phyloP scores from a whole-genome alignment of 768 basidiomycete genomes.

The Kwoniella sp. region DNA sequence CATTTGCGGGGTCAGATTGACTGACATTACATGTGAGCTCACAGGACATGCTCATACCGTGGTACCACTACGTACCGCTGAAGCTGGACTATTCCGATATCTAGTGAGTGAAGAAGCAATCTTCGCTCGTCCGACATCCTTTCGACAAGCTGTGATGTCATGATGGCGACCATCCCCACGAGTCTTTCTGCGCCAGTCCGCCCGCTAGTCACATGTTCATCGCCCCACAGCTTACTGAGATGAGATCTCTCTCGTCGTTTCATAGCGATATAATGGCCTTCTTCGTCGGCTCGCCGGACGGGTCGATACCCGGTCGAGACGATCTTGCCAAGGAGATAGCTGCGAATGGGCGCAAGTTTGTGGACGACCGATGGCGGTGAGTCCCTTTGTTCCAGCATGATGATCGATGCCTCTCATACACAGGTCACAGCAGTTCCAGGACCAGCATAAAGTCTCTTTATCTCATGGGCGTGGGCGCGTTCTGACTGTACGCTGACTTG shows the following conservation, averaged over 20 bases:
- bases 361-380: slow-evolving; percentile 45
- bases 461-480: too few species aligned
- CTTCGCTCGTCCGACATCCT: neutral
- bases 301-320: slow-evolving; percentile 33
- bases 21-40: neutral
- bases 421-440: too few species aligned
- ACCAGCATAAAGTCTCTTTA: too few species aligned
- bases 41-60: slow-evolving; percentile 46
- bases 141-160: neutral
- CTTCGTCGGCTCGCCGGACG: slow-evolving; percentile 50
- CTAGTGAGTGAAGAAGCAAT: slow-evolving; percentile 37
- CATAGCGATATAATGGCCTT: slow-evolving; percentile 50
- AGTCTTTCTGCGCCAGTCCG: too few species aligned
- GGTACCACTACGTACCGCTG: slow-evolving; percentile 54
- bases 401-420: too few species aligned
- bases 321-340: slow-evolving; percentile 48
- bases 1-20: neutral
- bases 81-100: slow-evolving; percentile 53
- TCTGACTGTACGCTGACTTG: too few species aligned
- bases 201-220: neutral
- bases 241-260: neutral
- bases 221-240: too few species aligned
- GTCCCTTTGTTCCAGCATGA: slow-evolving; percentile 5
- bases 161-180: neutral
- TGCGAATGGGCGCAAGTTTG: slow-evolving; percentile 37